Base-by-base conservation (phyloP, 208 protist genomes). In the Trypanosoma boissoni region DNA sequence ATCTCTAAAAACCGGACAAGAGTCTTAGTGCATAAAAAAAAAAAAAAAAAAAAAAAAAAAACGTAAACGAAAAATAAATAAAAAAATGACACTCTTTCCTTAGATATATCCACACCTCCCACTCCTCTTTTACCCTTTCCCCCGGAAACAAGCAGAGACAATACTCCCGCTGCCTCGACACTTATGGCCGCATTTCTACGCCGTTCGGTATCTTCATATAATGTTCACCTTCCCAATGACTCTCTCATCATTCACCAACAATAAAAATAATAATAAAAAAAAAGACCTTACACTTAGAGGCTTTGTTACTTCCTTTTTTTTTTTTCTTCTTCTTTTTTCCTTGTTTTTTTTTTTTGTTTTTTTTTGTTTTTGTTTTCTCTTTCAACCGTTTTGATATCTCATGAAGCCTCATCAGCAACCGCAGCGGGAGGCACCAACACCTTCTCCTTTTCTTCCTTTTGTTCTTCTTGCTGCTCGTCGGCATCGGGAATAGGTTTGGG, bases 381-480 rank as follows among this genome's bases (percentile, higher is more conserved):
- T 5, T 49, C 44, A 45, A 29, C 9, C 29, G 2, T 41, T n/a
- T 44, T n/a, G 2, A 20, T 57, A 8, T 57, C n/a, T n/a, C n/a
- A n/a, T n/a, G n/a, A n/a, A n/a, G n/a, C n/a, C n/a, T n/a, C n/a
- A n/a, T n/a, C n/a, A n/a, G n/a, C n/a, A n/a, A n/a, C n/a, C n/a
- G n/a, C n/a, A n/a, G n/a, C n/a, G n/a, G n/a, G n/a, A n/a, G n/a
- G n/a, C 12, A 44, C 34, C 34, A 44, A 57, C 51, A 18, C 2
- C n/a, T 23, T 34, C 23, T 20, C 39, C 50, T n/a, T 23, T 20
- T 8, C 23, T 9, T 3, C 39, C 21, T 8, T 5, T 28, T 68
- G 61, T 53, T 60, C 58, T 34, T 28, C 21, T 60, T 60, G 52
- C 52, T 59, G 52, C 44, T 53, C 43, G 58, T n/a, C n/a, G n/a